Conservation (phyloP, 2,329 filamentous ascomycete species). For the Neofusicoccum ribis region DNA sequence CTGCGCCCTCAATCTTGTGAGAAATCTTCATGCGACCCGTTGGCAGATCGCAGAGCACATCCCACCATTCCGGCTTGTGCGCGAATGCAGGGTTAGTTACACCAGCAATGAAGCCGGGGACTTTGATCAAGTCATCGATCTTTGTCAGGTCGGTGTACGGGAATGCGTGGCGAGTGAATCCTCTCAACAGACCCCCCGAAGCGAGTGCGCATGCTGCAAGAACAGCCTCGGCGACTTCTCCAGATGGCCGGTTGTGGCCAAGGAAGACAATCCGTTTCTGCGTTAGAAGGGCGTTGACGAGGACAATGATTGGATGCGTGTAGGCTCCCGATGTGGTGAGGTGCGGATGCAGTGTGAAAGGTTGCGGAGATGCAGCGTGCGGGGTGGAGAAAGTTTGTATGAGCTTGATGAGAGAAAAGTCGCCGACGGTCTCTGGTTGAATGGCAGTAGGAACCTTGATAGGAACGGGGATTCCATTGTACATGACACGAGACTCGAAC, state of each 20-base stretch:
- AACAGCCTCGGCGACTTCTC: constrained; percentile 96
- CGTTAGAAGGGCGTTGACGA: constrained; percentile 91
- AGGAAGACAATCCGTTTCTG: constrained; percentile 97
- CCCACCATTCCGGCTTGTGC: constrained; percentile 97
- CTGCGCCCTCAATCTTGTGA: constrained; percentile 77
- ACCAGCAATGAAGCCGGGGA: constrained; percentile 95
- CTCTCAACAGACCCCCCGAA: constrained; percentile 86
- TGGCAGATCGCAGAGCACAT: constrained; percentile 88
- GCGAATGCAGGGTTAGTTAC: constrained; percentile 97
- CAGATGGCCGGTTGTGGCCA: constrained; percentile 90
- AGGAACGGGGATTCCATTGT: constrained; percentile 94
- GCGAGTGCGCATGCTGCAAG: constrained; percentile 93
- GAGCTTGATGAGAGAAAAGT: constrained; percentile 95
- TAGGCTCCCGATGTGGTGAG: constrained; percentile 86
- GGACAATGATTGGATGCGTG: constrained; percentile 92
- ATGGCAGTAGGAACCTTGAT: constrained; percentile 94
- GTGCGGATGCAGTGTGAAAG: constrained; percentile 85
- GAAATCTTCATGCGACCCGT: constrained; percentile 94
- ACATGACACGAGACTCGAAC: constrained; percentile 92
- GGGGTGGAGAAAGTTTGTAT: constrained; percentile 89
- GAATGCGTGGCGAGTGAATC: constrained; percentile 94
- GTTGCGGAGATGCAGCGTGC: constrained; percentile 78
- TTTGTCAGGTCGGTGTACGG: constrained; percentile 98
- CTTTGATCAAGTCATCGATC: constrained; percentile 92
- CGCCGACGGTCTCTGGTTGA: constrained; percentile 92